Evolutionary conservation across 2,329 filamentous ascomycete species (phyloP).

Genomic region (Clathrospora elynae): DNA sequence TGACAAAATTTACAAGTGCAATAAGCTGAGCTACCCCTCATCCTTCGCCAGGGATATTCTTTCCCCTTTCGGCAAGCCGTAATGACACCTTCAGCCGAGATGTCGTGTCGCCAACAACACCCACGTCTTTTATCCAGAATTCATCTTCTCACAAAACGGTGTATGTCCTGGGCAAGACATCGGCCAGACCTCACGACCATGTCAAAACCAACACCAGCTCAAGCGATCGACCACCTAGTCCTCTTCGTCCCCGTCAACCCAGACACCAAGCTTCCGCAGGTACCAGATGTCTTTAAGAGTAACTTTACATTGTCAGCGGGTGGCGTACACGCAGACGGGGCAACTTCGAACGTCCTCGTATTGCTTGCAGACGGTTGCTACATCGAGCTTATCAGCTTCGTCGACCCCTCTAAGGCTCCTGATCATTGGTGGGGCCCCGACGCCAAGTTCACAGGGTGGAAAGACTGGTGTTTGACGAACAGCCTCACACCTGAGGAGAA

Average conservation of each 20-base stretch:
- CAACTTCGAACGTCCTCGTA: conserved; percentile 67
- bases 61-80: no score
- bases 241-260: conserved; percentile 64
- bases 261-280: conserved; percentile 46
- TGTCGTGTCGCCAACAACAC: no score
- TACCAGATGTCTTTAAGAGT: conserved; percentile 56
- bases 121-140: no score
- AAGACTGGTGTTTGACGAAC: conserved; percentile 59
- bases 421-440: conserved; percentile 66
- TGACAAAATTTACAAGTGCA: no score
- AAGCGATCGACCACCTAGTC: conserved; percentile 66
- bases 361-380: conserved; percentile 68
- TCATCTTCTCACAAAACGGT: no score
- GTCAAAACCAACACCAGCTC: conserved; percentile 3
- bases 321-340: conserved; percentile 64
- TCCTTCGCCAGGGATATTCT: no score
- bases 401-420: conserved; percentile 51
- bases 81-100: no score
- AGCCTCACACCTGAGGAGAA: conserved; percentile 15
- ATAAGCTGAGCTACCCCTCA: no score
- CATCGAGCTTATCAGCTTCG: conserved; percentile 69
- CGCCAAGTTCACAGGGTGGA: conserved; percentile 60
- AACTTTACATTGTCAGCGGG: conserved; percentile 65
- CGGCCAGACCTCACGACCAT: no score
- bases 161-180: no score